A percentile compares a stretch with the other conserved stretches of the same genome.
phyloP scores from a whole-genome alignment of 2,329 filamentous ascomycete genomes.

The Pezicula neosporulosa region DNA sequence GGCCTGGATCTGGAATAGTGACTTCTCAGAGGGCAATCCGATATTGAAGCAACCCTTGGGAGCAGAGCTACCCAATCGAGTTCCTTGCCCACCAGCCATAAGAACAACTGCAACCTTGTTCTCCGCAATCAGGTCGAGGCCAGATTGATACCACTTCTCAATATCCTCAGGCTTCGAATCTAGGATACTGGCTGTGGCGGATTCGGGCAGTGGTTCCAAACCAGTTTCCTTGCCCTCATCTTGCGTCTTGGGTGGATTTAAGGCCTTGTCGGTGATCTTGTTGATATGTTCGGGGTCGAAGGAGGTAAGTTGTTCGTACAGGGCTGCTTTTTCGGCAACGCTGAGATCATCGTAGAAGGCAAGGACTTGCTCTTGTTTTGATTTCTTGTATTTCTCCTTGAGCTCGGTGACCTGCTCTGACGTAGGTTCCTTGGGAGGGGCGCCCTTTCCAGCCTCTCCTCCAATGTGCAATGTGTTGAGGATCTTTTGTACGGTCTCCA shows the following conservation, averaged over 20 bases:
- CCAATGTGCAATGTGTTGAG: slow-evolving; percentile 41
- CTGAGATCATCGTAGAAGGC: slow-evolving; percentile 81
- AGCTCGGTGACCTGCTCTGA: slow-evolving; percentile 45
- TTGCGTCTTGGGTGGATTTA: slow-evolving; percentile 68
- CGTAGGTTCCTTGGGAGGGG: slow-evolving; percentile 30
- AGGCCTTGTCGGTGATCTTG: slow-evolving; percentile 75
- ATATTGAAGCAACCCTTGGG: slow-evolving; percentile 99
- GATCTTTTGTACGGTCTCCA: slow-evolving; percentile 40
- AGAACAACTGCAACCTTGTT: slow-evolving; percentile 82
- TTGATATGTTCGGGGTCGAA: slow-evolving; percentile 89
- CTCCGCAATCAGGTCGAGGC: slow-evolving; percentile 61
- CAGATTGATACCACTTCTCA: slow-evolving; percentile 76
- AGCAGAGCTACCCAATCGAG: slow-evolving; percentile 86
- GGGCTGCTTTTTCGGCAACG: slow-evolving; percentile 66
- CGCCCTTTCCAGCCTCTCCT: slow-evolving; percentile 18
- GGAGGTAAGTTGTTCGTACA: slow-evolving; percentile 77
- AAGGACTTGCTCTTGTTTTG: slow-evolving; percentile 79
- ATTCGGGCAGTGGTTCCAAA: slow-evolving; percentile 85
- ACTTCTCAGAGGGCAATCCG: slow-evolving; percentile 87
- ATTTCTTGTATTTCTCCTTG: slow-evolving; percentile 68
- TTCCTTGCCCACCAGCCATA: slow-evolving; percentile 97
- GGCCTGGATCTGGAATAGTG: slow-evolving; percentile 95
- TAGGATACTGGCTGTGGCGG: slow-evolving; percentile 84
- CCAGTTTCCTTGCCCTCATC: slow-evolving; percentile 24
- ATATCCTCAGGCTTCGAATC: slow-evolving; percentile 80